Evolutionary conservation across 768 basidiomycete genomes (phyloP).

Genomic region (Leccinum rimulosum): DNA sequence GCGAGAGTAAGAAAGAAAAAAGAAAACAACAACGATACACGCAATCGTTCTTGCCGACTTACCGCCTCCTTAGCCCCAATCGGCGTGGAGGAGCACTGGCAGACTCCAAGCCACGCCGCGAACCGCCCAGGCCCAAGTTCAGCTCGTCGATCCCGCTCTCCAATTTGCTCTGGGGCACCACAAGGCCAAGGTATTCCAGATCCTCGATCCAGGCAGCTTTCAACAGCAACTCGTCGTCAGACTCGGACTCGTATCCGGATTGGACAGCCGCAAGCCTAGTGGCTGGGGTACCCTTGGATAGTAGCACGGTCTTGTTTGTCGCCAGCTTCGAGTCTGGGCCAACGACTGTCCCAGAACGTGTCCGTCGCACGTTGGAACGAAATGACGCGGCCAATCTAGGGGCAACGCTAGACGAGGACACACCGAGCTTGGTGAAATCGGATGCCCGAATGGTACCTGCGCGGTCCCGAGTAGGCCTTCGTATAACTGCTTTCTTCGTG

Average conservation of each 20-base stretch:
- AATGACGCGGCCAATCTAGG: background rate
- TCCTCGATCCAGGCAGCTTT: slow-evolving; percentile 22
- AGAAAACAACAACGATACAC: background rate
- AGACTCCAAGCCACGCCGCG: slow-evolving; percentile 8
- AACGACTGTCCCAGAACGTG: slow-evolving; percentile 50
- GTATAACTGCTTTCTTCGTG: slow-evolving; percentile 13
- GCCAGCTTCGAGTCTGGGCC: slow-evolving; percentile 28
- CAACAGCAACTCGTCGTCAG: slow-evolving; percentile 27
- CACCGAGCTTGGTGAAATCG: slow-evolving; percentile 32
- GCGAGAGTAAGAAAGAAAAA: background rate
- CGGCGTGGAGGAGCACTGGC: slow-evolving; percentile 5
- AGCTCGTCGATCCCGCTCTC: slow-evolving; percentile 26
- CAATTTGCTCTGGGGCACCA: background rate
- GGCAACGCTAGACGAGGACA: slow-evolving; percentile 4
- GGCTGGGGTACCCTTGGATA: background rate
- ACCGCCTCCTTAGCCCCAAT: slow-evolving; percentile 11
- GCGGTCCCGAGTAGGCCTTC: slow-evolving; percentile 33
- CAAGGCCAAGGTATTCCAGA: slow-evolving; percentile 21
- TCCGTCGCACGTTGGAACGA: slow-evolving; percentile 34
- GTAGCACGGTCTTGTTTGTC: background rate
- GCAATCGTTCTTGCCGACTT: background rate
- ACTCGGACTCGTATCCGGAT: slow-evolving; percentile 14
- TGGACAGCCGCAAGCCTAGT: background rate
- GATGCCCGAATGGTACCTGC: slow-evolving; percentile 52
- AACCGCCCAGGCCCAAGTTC: slow-evolving; percentile 24